These are phyloP conservation scores for Lunasporangiospora selenospora DNA, from an alignment of 192 early-diverging fungal genomes.

Conservation along the genomic window DNA sequence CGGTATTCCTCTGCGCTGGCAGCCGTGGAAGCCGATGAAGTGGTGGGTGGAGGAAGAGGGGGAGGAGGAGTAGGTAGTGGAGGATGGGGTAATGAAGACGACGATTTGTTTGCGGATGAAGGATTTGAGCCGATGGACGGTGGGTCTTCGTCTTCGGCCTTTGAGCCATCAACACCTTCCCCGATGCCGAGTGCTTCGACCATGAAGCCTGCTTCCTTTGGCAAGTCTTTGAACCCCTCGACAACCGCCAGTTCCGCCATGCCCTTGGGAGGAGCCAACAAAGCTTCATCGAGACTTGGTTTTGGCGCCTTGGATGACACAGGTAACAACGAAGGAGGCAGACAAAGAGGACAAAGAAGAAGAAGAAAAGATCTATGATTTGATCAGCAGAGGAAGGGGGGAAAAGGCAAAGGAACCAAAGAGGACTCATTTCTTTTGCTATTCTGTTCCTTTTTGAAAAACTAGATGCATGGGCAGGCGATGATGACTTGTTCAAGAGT, in stretches of 20 bases:
- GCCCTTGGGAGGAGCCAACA: conserved; percentile 23
- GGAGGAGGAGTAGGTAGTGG: conserved; percentile 16
- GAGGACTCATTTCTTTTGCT: not conserved
- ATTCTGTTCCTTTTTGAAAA: not conserved
- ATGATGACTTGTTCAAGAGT: conserved; percentile 43
- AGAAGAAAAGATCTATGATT: not conserved
- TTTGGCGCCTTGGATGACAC: conserved; percentile 35
- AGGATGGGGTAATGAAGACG: conserved; percentile 47
- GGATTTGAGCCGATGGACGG: conserved; percentile 37
- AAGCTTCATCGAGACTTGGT: conserved; percentile 12
- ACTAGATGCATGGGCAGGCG: conserved; percentile 47
- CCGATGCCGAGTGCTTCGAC: conserved; percentile 15
- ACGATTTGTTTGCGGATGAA: conserved; percentile 49
- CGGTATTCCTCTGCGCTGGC: conserved; percentile 45
- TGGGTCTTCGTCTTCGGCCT: not conserved
- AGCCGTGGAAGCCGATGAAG: conserved; percentile 31
- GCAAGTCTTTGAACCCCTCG: not conserved
- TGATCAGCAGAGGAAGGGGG: not conserved
- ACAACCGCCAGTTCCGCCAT: conserved; percentile 31
- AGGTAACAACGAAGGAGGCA: conserved; percentile 7
- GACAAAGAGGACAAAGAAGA: not conserved
- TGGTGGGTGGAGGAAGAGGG: conserved; percentile 14
- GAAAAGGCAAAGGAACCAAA: not conserved
- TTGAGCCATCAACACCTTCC: conserved; percentile 20
- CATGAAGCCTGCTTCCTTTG: conserved; percentile 8